Evolutionary conservation across 768 basidiomycete species (phyloP), one percentile per base, ranked within the genome.

Genomic region (Trametes meyenii): DNA sequence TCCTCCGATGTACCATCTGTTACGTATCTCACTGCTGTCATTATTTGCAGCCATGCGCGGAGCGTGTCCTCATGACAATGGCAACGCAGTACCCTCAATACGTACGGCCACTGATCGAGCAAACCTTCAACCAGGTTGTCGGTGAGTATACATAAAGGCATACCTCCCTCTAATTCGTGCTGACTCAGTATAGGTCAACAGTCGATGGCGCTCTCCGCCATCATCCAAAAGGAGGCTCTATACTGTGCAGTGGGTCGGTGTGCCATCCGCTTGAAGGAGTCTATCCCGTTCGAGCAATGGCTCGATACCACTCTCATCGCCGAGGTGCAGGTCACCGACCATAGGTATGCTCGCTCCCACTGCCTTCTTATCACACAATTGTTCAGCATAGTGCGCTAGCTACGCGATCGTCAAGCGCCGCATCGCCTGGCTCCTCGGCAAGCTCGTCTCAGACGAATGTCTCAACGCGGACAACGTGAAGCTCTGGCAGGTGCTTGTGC

Each of bases 321-420:
- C 0, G 92, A 95, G 74, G 85, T 83, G 12, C 80, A 76, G 53
- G 81, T 84, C 38, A 76, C 78, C 4, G 84, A 88, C 62, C 78
- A 84, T 26, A 84, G 77, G 90, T 90, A 67, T 53, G 81, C 36
- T 13, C 8, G 6, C 55, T 49, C 29, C 39, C 33, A 48, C 5
- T 33, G 29, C 36, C n/a, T 8, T 11, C 23, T 46, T 50, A n/a
- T 14, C 17, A 21, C 58, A 53, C 55, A 23, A 55, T 62, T 43
- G 40, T 45, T 43, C 43, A 44, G 10, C 11, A 39, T 16, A 23
- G 23, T 26, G 24, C 17, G n/a, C n/a, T 7, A 96, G 95, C 59
- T 94, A 90, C 71, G 90, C 92, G 0, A 90, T 98, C 55, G 84
- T 98, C 62, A 96, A 98, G 73, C 85, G 94, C n/a, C 85, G 96